Base-by-base conservation (phyloP, 2,329 filamentous ascomycete genomes). In the Aspergillus pseudoglaucus region DNA sequence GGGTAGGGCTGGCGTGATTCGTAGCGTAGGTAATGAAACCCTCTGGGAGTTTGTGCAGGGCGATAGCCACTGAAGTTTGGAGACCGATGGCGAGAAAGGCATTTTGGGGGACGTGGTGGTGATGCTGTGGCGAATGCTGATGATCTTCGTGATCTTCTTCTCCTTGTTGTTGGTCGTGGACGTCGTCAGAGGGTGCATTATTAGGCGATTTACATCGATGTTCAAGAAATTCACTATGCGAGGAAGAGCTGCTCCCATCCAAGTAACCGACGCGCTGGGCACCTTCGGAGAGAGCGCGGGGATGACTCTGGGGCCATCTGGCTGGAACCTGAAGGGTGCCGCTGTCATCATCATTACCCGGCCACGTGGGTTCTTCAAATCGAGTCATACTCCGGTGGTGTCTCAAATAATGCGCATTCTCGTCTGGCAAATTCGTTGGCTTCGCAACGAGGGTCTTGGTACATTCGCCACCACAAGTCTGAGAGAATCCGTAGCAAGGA, bases 81-180 rank as follows among this genome's bases (percentile, higher is more conserved):
- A 98, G 80, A n/a, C 93, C 90, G 51, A 97, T 93, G 45, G 88
- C 88, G 53, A 97, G 76, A 66, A 96, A 98, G 5, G 88, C 89
- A 61, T 97, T 97, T 52, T 88, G 84, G 0, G 91, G 88, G 3
- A 97, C 91, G 66, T 98, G 93, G 68, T 98, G 91, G 62, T 98
- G 91, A 62, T 96, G 89, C 55, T 70, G 63, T 9, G 62, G 53
- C 33, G 35, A 4, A 27, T 47, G 30, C 15, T 42, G 22, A 27
- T 54, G 42, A 8, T 18, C 40, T 17, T 52, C 33, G 10, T 18
- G 6, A 9, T 15, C 33, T n/a, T 37, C 33, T n/a, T 15, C 33
- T 37, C 17, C 41, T 25, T 22, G 23, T 43, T 12, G 23, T 30
- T 14, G 20, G 5, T 18, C 5, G n/a, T 30, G 14, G 12, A 14